These are phyloP conservation scores for Punica granatum DNA, from an alignment of 345 rosid species.

Conservation along the genomic window DNA sequence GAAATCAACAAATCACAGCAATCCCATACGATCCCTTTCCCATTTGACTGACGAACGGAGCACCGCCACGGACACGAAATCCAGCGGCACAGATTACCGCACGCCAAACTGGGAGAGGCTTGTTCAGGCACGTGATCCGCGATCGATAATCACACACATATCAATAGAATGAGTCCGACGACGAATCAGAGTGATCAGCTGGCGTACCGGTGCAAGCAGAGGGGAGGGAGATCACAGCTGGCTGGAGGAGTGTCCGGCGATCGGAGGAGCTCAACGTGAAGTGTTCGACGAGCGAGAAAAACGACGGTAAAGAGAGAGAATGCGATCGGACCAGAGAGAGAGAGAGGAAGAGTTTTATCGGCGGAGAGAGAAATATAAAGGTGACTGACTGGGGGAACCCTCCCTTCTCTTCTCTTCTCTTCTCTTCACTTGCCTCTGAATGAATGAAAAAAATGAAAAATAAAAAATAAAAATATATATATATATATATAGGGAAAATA, in stretches of 20 bases:
- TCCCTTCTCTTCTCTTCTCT: too few relatives aligned
- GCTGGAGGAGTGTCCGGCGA: background rate
- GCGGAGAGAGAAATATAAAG: slow-evolving; percentile 5
- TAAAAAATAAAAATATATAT: too few relatives aligned
- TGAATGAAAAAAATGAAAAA: background rate
- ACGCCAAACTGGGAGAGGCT: background rate
- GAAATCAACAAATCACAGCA: background rate
- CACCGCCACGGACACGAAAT: background rate
- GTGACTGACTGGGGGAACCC: slow-evolving; percentile 10
- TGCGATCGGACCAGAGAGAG: slow-evolving; percentile 7
- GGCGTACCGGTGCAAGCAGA: slow-evolving; percentile 6
- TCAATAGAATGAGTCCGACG: background rate
- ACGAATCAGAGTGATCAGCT: background rate
- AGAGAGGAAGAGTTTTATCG: background rate
- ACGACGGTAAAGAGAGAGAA: slow-evolving; percentile 3
- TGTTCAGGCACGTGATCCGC: background rate
- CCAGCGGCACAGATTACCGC: background rate
- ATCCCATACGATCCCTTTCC: background rate
- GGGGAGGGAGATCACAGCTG: background rate
- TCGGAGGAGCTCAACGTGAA: background rate
- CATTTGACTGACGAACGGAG: background rate
- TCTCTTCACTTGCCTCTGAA: background rate
- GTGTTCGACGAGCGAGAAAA: slow-evolving; percentile 3
- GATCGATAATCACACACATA: background rate
- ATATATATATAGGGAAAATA: background rate